These are phyloP conservation scores for Aspergillus sparsus DNA, from an alignment of 495 filamentous ascomycete species.

Conservation along the genomic window DNA sequence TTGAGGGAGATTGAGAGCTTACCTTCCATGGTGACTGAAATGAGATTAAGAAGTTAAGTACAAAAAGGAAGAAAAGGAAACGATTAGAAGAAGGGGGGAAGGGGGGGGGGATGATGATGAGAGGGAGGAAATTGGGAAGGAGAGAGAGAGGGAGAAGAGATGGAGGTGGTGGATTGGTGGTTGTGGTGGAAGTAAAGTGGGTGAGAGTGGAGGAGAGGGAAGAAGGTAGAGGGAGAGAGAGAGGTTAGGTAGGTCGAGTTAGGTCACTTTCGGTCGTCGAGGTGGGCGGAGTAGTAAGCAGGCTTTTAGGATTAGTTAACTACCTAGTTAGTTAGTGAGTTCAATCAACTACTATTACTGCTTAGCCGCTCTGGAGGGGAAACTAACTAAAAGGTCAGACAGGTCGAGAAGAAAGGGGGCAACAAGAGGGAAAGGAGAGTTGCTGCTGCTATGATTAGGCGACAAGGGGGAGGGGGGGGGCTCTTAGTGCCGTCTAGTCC, in stretches of 20 bases:
- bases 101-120: conserved; percentile 26
- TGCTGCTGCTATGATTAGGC: conserved; percentile 20
- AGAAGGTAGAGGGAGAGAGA: conserved; percentile 22
- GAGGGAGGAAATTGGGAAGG: conserved; percentile 34
- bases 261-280: conserved; percentile 14
- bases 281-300: conserved; percentile 3
- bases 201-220: conserved; percentile 29
- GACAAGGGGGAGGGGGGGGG: conserved; percentile 21
- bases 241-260: conserved; percentile 27
- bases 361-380: conserved; percentile 2
- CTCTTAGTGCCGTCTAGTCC: conserved; percentile 16
- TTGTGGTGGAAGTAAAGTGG: conserved; percentile 30
- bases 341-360: neutral
- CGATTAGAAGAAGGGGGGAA: conserved; percentile 27
- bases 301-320: neutral
- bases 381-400: neutral
- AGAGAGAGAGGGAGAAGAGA: conserved; percentile 31
- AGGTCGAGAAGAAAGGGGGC: conserved; percentile 5
- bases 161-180: conserved; percentile 33
- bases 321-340: neutral
- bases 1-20: conserved; percentile 51
- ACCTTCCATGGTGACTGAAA: conserved; percentile 75
- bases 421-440: conserved; percentile 5
- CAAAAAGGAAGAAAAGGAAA: conserved; percentile 37
- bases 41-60: conserved; percentile 39